Conservation (phyloP, 192 early-diverging fungal species). For the Coemansia sp. region DNA sequence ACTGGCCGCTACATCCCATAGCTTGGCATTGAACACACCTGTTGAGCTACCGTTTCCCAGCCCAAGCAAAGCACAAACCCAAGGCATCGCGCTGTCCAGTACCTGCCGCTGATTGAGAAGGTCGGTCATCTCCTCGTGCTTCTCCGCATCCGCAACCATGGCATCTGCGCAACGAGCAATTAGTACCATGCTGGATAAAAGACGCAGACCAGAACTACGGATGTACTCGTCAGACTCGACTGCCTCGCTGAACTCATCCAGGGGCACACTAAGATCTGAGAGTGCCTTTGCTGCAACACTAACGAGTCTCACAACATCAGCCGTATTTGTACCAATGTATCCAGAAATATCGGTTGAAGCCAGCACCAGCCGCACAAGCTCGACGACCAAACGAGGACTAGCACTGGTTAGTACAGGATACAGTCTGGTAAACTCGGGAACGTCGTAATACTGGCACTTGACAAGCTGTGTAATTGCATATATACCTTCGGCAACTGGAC, state of each 20-base stretch:
- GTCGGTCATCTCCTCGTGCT: constrained; percentile 22
- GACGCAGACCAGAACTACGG: constrained; percentile 22
- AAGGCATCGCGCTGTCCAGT: constrained; percentile 38
- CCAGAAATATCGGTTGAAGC: constrained; percentile 1
- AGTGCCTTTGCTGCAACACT: constrained; percentile 16
- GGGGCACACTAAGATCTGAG: constrained; percentile 12
- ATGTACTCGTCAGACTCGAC: constrained; percentile 25
- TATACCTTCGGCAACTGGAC: constrained; percentile 26
- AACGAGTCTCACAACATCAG: constrained; percentile 18
- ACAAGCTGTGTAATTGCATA: constrained; percentile 18
- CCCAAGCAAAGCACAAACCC: constrained; percentile 39
- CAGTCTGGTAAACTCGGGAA: constrained; percentile 11
- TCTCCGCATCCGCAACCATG: constrained; percentile 8
- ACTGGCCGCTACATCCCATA: constrained; percentile 19
- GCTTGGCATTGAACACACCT: constrained; percentile 4
- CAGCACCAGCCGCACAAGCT: constrained; percentile 23
- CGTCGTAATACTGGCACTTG: constrained; percentile 6
- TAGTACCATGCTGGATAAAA: constrained; percentile 27
- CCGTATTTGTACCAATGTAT: constrained; percentile 4
- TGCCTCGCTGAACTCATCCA: constrained; percentile 15
- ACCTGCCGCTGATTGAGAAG: constrained; percentile 7
- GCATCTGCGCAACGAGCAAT: constrained; percentile 17
- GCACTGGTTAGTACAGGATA: constrained; percentile 28
- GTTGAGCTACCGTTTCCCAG: constrained; percentile 6
- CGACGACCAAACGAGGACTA: constrained; percentile 13